Evolutionary conservation across 1,139 yeast species (phyloP).

Genomic region (Diutina mesorugosa): DNA sequence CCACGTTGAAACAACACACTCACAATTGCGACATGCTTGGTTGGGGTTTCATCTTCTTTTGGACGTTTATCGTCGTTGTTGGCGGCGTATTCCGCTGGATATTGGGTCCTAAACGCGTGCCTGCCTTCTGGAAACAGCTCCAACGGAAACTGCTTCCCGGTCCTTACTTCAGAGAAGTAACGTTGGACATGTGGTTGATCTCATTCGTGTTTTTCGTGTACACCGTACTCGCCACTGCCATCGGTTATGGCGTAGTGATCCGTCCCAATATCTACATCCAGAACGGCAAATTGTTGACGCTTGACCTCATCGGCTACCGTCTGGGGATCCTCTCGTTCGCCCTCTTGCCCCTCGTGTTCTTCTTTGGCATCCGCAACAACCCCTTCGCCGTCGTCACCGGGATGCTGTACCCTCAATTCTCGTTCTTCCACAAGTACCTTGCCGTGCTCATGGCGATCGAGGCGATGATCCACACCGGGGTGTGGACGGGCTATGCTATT

Average conservation of each 20-base stretch:
- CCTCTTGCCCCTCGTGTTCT: conserved; percentile 7
- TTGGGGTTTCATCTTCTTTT: conserved; percentile 8
- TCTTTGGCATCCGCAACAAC: conserved; percentile 8
- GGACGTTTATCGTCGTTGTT: conserved; percentile 6
- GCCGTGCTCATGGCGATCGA: conserved; percentile 7
- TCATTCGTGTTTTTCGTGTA: conserved; percentile 5
- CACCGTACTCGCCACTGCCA: conserved; percentile 6
- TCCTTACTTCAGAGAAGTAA: conserved; percentile 4
- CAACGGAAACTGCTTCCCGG: conserved; percentile 4
- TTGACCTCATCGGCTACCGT: conserved; percentile 8
- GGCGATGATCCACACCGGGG: conserved; percentile 7
- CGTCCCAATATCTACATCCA: conserved; percentile 7
- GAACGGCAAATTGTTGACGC: conserved; percentile 6
- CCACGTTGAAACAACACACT: conserved; percentile 8
- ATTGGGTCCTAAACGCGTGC: conserved; percentile 5
- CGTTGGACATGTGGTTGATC: conserved; percentile 5
- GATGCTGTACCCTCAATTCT: conserved; percentile 6
- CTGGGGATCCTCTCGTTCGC: conserved; percentile 7
- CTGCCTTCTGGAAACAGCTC: conserved; percentile 4
- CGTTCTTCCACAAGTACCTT: conserved; percentile 6
- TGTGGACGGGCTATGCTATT: conserved; percentile 8
- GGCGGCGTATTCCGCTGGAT: conserved; percentile 5
- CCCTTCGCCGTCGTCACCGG: conserved; percentile 8
- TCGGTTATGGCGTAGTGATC: conserved; percentile 6
- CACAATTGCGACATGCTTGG: conserved; percentile 8